A percentile compares a stretch with the other conserved stretches of the same genome.
Conservation (phyloP, 169 alveolate genomes). For the Cystoisospora suis region DNA sequence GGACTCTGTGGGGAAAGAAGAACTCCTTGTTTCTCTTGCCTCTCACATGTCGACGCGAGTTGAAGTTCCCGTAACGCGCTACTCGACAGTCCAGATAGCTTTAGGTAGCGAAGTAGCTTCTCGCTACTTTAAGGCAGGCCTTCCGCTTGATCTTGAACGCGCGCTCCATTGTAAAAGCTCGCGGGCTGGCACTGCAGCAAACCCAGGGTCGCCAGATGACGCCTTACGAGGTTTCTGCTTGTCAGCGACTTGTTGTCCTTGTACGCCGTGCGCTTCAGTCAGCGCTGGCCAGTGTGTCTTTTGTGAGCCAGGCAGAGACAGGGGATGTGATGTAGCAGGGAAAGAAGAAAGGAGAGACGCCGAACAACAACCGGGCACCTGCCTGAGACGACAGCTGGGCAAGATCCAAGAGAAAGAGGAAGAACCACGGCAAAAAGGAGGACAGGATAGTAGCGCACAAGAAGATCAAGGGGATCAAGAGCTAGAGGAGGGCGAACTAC, state of each 20-base stretch:
- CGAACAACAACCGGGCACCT: too few relatives aligned
- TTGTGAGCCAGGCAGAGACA: background rate
- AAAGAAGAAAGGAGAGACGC: background rate
- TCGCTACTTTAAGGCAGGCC: background rate
- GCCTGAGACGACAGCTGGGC: background rate
- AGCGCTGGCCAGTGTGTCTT: too few relatives aligned
- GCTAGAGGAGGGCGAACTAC: background rate
- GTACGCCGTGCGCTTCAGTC: background rate
- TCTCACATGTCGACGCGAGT: background rate
- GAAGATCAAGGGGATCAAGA: background rate
- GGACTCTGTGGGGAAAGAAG: slow-evolving; percentile 24
- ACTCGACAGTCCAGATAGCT: background rate
- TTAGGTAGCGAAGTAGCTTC: background rate
- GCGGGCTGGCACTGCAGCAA: background rate
- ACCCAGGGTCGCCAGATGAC: background rate
- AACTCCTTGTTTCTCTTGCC: background rate
- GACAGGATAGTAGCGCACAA: background rate
- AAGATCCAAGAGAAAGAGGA: background rate
- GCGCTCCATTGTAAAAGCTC: background rate
- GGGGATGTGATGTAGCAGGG: background rate
- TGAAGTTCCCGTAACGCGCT: background rate
- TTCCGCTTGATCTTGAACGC: background rate
- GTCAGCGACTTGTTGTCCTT: background rate
- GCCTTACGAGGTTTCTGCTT: background rate
- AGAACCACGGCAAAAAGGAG: background rate